Conservation (phyloP, 2,329 filamentous ascomycete species). For the Fusarium subtropicale region DNA sequence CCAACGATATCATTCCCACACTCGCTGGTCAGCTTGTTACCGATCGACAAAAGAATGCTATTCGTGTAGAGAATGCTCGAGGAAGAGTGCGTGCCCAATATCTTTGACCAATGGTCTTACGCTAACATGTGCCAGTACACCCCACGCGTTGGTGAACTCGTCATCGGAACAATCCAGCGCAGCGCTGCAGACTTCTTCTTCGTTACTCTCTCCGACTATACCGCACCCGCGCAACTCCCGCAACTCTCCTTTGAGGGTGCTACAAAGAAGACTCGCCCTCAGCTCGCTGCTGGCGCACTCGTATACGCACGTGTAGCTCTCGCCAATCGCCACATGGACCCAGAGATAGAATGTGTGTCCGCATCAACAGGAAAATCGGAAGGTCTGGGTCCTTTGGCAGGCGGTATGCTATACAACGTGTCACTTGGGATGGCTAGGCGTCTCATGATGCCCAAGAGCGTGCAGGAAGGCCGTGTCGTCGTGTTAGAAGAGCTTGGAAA, state of each 20-base stretch:
- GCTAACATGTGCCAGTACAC: conserved; percentile 69
- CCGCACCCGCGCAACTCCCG: conserved; percentile 75
- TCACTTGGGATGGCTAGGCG: conserved; percentile 85
- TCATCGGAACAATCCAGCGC: conserved; percentile 87
- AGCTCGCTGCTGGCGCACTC: conserved; percentile 78
- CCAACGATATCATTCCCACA: conserved; percentile 76
- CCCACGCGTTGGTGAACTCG: conserved; percentile 82
- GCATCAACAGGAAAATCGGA: conserved; percentile 88
- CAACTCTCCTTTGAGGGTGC: conserved; percentile 94
- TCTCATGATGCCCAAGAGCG: conserved; percentile 73
- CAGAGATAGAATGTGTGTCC: conserved; percentile 91
- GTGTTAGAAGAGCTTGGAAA: conserved; percentile 82
- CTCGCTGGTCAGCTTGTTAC: conserved; percentile 74
- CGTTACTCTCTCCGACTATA: conserved; percentile 77
- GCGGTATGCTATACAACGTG: conserved; percentile 87
- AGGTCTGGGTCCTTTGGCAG: conserved; percentile 83
- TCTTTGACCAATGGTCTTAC: too few relatives aligned
- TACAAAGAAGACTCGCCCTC: conserved; percentile 89
- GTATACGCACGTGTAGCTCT: conserved; percentile 89
- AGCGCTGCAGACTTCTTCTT: conserved; percentile 82
- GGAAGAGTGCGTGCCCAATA: conserved; percentile 68
- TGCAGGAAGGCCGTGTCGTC: conserved; percentile 72
- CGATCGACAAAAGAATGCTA: conserved; percentile 78
- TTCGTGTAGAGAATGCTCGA: conserved; percentile 79
- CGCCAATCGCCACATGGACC: conserved; percentile 84